Evolutionary conservation across 2,329 filamentous ascomycete species (phyloP).

Genomic region (Myriosclerotinia duriaeana): DNA sequence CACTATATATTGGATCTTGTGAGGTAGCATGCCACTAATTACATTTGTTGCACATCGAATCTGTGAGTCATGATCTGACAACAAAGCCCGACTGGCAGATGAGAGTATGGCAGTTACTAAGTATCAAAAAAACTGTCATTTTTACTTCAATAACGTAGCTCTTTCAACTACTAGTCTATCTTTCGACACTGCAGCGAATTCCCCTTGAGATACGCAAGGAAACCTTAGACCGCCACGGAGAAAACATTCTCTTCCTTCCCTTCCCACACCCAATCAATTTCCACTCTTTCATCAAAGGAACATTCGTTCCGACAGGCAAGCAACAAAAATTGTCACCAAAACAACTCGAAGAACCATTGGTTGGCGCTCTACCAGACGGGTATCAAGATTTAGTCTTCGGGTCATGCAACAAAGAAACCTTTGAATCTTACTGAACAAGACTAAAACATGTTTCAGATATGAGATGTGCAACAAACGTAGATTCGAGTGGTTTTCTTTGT

Average conservation of each 20-base stretch:
- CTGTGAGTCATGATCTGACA: neutral
- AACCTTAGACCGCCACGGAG: neutral
- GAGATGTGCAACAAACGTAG: slow-evolving; percentile 16
- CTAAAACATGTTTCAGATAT: slow-evolving; percentile 21
- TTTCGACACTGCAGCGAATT: neutral
- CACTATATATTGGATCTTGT: too few species aligned
- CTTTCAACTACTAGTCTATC: neutral
- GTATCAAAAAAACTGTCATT: neutral
- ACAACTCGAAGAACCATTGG: neutral
- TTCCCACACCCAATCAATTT: neutral
- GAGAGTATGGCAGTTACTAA: neutral
- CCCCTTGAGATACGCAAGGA: neutral
- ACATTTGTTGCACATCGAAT: slow-evolving; percentile 1
- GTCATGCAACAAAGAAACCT: neutral
- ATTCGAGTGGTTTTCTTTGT: slow-evolving; percentile 3
- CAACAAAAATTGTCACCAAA: neutral
- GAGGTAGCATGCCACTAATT: neutral
- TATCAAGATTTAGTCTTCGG: neutral
- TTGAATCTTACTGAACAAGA: neutral
- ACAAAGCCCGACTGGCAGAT: neutral
- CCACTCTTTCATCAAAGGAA: neutral
- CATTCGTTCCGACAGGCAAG: slow-evolving; percentile 7
- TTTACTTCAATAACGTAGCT: neutral
- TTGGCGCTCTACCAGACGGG: too few species aligned
- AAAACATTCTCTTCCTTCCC: neutral